phyloP scores from a whole-genome alignment of 352 stramenopile species.

The Phytophthora melonis region DNA sequence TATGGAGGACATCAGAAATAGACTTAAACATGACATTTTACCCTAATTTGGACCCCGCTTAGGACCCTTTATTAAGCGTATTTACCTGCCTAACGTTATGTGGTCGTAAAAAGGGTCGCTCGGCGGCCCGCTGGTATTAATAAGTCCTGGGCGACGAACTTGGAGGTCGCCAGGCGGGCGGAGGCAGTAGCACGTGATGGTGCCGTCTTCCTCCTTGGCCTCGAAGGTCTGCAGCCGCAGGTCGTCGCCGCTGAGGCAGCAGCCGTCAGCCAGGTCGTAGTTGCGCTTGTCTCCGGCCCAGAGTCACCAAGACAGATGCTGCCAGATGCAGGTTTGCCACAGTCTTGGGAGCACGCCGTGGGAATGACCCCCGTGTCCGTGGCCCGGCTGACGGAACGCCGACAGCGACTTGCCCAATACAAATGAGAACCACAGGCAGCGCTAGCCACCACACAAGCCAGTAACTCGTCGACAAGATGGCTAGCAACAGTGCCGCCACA shows the following conservation, averaged over 20 bases:
- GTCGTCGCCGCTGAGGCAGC: slow-evolving; percentile 73
- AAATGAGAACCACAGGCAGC: slow-evolving; percentile 63
- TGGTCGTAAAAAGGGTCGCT: too few species aligned
- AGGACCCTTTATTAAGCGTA: too few species aligned
- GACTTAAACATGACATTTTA: too few species aligned
- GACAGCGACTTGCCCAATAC: slow-evolving; percentile 59
- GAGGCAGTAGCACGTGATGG: slow-evolving; percentile 86
- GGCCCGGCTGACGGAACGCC: slow-evolving; percentile 49
- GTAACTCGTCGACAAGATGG: slow-evolving; percentile 68
- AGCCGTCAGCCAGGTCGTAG: slow-evolving; percentile 83
- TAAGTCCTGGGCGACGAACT: slow-evolving; percentile 45
- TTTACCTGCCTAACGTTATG: too few species aligned
- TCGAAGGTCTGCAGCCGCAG: slow-evolving; percentile 88
- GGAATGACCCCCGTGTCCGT: slow-evolving; percentile 47
- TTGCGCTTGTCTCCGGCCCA: slow-evolving; percentile 96
- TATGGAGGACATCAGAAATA: too few species aligned
- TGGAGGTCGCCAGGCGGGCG: slow-evolving; percentile 84
- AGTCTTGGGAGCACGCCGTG: slow-evolving; percentile 51
- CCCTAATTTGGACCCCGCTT: too few species aligned
- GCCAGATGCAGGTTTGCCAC: too few species aligned
- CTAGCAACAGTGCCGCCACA: slow-evolving; percentile 54
- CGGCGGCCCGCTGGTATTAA: too few species aligned
- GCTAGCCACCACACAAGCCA: slow-evolving; percentile 76
- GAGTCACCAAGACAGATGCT: too few species aligned
- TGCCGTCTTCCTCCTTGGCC: slow-evolving; percentile 75